Evolutionary conservation across 495 filamentous ascomycete genomes (phyloP), one percentile per base, ranked within the genome.

Genomic region (Lentithecium fluviatile): DNA sequence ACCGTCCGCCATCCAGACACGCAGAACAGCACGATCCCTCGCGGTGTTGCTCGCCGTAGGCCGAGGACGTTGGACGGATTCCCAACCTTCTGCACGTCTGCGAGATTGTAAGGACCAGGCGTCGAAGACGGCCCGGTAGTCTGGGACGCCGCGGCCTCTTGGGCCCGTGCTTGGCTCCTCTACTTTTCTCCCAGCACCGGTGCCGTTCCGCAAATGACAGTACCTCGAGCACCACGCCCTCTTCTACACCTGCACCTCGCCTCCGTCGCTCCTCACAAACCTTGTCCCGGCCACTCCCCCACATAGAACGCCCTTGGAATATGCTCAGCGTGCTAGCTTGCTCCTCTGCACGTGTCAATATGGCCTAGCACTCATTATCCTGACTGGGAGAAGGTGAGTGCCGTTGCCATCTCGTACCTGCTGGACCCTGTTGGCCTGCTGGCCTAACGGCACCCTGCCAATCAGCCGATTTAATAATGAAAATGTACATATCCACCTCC

Each of bases 181-280:
- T 42, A 49, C 23, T 53, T 40, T 13, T n/a, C 8, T 26, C 42
- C 32, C 37, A 19, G 20, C 21, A 45, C 53, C 38, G 24, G 20
- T 23, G 26, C 36, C 55, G 25, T 61, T 49, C 53, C 29, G 32
- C 52, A 62, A 62, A 62, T 62, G 59, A 55, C 52, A 60, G 38
- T 50, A 64, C 58, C 24, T 50, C 54, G 6, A 79, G 81, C 55
- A 19, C 65, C 11, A 48, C 40, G 17, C 69, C 79, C 49, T 64
- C 70, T 23, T 57, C 70, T 21, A 32, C 59, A 76, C 32, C 29
- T 59, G 3, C 37, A 52, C 36, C 23, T 62, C 42, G 43, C 45
- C 51, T 50, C 19, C 36, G 10, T 43, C 40, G 40, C 13, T n/a
- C 15, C 40, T 43, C 40, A 13, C 40, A 43, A 15, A 43, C 15